These are phyloP conservation scores for Chionographis japonica DNA, from an alignment of 106 monocot species.

Conservation along the genomic window DNA sequence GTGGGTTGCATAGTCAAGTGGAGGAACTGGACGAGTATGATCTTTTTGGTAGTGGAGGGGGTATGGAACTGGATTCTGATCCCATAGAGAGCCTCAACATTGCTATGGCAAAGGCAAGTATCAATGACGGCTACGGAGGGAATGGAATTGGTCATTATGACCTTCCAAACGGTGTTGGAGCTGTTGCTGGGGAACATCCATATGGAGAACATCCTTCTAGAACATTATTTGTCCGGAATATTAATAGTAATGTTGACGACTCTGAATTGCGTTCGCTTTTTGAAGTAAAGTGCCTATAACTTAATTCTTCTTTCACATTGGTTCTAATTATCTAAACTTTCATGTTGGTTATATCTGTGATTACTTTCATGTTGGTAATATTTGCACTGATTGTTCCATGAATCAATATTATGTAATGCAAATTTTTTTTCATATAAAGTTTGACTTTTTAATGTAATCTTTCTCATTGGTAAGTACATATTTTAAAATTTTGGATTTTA, in stretches of 20 bases:
- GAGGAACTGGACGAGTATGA: slow-evolving; percentile 75
- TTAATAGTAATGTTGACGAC: slow-evolving; percentile 91
- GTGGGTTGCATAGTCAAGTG: slow-evolving; percentile 36
- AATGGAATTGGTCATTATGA: slow-evolving; percentile 47
- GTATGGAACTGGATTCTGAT: slow-evolving; percentile 79
- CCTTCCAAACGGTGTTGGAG: slow-evolving; percentile 53
- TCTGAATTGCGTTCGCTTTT: slow-evolving; percentile 73
- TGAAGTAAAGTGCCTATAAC: slow-evolving; percentile 39
- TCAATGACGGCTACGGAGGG: slow-evolving; percentile 39
- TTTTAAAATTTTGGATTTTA: no score
- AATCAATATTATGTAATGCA: no score
- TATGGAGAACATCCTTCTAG: slow-evolving; percentile 94
- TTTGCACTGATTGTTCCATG: no score
- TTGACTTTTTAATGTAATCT: no score
- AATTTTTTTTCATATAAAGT: no score
- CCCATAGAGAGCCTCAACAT: slow-evolving; percentile 31
- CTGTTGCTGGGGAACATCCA: slow-evolving; percentile 82
- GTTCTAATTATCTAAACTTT: no score
- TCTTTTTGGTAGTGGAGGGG: slow-evolving; percentile 76
- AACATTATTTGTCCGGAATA: slow-evolving; percentile 85
- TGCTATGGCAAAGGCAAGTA: slow-evolving; percentile 41
- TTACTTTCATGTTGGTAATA: neutral
- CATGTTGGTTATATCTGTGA: neutral
- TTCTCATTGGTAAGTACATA: no score
- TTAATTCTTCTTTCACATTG: neutral